phyloP scores from a whole-genome alignment of 805 yeast genomes.

The Ogataea wickerhamii region DNA sequence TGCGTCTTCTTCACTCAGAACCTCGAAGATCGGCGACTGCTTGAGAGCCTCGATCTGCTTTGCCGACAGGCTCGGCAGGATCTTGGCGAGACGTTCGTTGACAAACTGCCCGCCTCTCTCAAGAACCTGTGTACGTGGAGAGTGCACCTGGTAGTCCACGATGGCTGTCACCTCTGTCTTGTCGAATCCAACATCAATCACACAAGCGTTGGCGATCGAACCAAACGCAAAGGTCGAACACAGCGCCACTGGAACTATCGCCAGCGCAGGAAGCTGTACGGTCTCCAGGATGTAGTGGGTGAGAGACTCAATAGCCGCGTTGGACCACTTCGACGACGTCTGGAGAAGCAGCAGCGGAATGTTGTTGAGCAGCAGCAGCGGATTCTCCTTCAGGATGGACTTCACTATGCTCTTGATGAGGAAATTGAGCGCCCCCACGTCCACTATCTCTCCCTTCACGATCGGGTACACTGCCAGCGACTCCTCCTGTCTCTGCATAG shows the following conservation, averaged over 20 bases:
- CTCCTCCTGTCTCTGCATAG: conserved; percentile 38
- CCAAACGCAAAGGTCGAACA: conserved; percentile 76
- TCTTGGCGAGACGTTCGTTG: conserved; percentile 46
- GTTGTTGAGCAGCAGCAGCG: conserved; percentile 29
- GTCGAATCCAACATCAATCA: conserved; percentile 76
- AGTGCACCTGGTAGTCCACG: conserved; percentile 63
- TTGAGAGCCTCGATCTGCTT: conserved; percentile 74
- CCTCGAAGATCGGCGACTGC: conserved; percentile 71
- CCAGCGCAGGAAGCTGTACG: conserved; percentile 67
- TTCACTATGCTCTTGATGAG: conserved; percentile 49
- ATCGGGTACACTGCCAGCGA: conserved; percentile 58
- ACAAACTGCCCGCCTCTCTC: conserved; percentile 64
- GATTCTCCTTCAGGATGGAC: conserved; percentile 40
- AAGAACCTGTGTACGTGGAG: conserved; percentile 40
- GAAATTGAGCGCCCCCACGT: conserved; percentile 68
- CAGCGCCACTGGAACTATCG: conserved; percentile 63
- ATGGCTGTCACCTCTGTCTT: conserved; percentile 78
- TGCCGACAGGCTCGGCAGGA: conserved; percentile 55
- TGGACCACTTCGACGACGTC: conserved; percentile 67
- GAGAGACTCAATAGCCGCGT: conserved; percentile 59
- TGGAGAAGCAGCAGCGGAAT: conserved; percentile 66
- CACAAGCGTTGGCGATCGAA: conserved; percentile 56
- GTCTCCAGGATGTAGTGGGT: conserved; percentile 74
- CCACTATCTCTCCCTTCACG: conserved; percentile 55
- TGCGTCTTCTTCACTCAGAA: conserved; percentile 64